Evolutionary conservation across 2,329 filamentous ascomycete species (phyloP), one percentile per base, ranked within the genome.

Genomic region (Venturia oleaginea): DNA sequence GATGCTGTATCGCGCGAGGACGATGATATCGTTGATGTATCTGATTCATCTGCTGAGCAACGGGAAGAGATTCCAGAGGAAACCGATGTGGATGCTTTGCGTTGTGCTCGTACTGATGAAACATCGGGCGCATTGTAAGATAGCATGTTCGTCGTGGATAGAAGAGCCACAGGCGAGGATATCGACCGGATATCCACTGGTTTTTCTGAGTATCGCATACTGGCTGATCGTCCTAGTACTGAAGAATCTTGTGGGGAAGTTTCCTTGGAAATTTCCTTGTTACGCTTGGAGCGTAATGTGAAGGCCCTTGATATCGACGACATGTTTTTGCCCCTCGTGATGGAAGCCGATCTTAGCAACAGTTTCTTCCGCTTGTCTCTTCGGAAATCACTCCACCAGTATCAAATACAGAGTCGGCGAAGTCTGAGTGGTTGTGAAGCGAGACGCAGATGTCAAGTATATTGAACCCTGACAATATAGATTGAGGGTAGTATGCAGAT

Each of bases 101-200:
- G 67, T 61, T 68, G 67, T 57, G 67, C 68, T 62, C 42, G 51
- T 43, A 60, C 32, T 24, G 40, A 24, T 42, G 65, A 60, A 48
- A 97, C 86, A 73, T 97, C 89, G 61, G 93, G 93, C 11, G 94
- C 92, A 73, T 93, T 93, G 82, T 96, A 96, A 8, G 91, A 92
- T 64, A 97, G 87, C 84, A 95, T 91, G 77, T 97, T 99, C 70
- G 94, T 97, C 5, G 93, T 96, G 66, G 94, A 95, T 60, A 97
- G 81, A 67, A 99, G 83, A 76, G 92, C 87, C 63, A 96, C 83
- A 0, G 94, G 94, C 3, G 83, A 85, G 1, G 94, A 99, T 73
- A 99, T 99, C 79, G 92, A 87, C 73, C 82, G 76, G 66, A 88
- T 84, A 69, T 86, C 78, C 63, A 80, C 75, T 72, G 81, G 75